Evolutionary conservation across 2,329 filamentous ascomycete genomes (phyloP), one percentile per base, ranked within the genome.

Genomic region (Fusarium sp.): DNA sequence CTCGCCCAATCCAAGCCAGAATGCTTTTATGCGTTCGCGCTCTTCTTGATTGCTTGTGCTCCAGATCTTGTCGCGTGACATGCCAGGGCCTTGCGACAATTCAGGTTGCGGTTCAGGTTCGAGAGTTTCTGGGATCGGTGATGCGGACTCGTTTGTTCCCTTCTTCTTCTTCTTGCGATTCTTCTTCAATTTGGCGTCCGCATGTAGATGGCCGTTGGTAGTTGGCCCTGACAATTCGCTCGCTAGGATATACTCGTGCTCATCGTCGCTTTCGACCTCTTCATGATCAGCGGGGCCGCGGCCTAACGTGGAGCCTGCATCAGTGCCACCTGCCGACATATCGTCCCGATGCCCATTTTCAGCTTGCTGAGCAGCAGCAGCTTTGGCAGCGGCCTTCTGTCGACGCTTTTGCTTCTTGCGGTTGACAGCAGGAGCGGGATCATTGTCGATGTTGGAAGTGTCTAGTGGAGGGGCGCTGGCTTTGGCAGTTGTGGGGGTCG

Each of bases 1-100:
- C 79, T 99, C 96, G 72, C 93, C 94, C 43, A 99, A 82, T 17
- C 94, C 94, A 54, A 99, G 87, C 96, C 96, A 99, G 81, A 98
- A 99, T 73, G 97, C 93, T 81, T 98, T 97, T 78, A 99, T 99
- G 53, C 96, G 92, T 82, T 98, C 94, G 36, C 96, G 92, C 82
- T 99, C 96, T 80, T 98, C 94, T 72, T 93, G 89, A 11, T 93
- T 96, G 61, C 93, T 96, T 4, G 94, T 98, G 77, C 98, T 98
- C 96, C 96, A 99, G 80, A 99, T 97, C 80, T 94, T 95, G 77
- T 96, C 93, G 76, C 91, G 91, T 52, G 88, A 88, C 72, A 91
- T 85, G 43, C 83, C 82, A 10, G 83, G 73, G 34, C 77, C 74
- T 39, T 78, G 77, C 31, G 71, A 68, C 22, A 54, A 66, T 77